Evolutionary conservation across 2,329 filamentous ascomycete species (phyloP).

Genomic region (Plenodomus lindquistii): DNA sequence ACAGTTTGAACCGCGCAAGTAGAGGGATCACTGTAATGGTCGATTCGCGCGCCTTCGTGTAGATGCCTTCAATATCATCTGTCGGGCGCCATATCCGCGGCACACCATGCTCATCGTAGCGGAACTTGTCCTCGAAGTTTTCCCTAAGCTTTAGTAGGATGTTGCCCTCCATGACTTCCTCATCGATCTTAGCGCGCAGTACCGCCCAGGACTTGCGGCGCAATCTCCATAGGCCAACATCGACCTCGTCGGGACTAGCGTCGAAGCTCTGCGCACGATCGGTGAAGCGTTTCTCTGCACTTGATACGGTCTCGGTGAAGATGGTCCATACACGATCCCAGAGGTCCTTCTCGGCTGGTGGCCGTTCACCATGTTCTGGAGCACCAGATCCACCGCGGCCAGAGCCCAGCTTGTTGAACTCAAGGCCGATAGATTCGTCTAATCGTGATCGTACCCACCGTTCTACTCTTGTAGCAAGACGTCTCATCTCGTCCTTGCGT

Average conservation of each 20-base stretch:
- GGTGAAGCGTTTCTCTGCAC: constrained; percentile 83
- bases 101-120: constrained; percentile 93
- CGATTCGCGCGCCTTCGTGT: constrained; percentile 88
- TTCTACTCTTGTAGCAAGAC: constrained; percentile 87
- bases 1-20: constrained; percentile 79
- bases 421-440: constrained; percentile 82
- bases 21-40: constrained; percentile 90
- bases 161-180: constrained; percentile 98
- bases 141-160: constrained; percentile 92
- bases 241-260: constrained; percentile 86
- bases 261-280: constrained; percentile 93
- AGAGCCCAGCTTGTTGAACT: constrained; percentile 95
- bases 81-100: constrained; percentile 95
- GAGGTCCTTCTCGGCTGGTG: constrained; percentile 76
- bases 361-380: constrained; percentile 74
- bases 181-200: constrained; percentile 85
- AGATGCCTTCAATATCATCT: constrained; percentile 95
- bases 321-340: constrained; percentile 95
- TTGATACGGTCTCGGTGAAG: constrained; percentile 79
- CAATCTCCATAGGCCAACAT: constrained; percentile 88
- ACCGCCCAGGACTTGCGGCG: constrained; percentile 94
- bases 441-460: constrained; percentile 90
- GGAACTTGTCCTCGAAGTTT: constrained; percentile 99
- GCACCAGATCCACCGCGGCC: constrained; percentile 81
- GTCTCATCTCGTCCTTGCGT: constrained; percentile 93